Evolutionary conservation across 768 basidiomycete genomes (phyloP).

Genomic region (Tricholoma bakamatsutake): DNA sequence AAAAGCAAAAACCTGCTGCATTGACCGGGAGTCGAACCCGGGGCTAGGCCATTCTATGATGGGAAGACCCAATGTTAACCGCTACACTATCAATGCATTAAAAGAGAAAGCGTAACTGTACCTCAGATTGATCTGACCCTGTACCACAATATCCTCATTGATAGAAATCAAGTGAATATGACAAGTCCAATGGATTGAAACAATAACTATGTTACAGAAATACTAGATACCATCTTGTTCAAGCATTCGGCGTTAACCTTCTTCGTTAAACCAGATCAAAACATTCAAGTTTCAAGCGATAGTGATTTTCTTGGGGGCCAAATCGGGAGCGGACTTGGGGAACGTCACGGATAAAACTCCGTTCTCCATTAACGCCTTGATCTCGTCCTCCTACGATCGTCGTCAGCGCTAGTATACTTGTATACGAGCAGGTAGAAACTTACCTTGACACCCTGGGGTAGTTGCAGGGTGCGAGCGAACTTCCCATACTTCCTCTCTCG

Average conservation of each 20-base stretch:
- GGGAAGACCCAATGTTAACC: constrained; percentile 19
- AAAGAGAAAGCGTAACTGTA: too few relatives aligned
- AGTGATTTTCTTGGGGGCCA: neutral
- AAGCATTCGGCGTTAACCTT: neutral
- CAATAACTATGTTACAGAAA: too few relatives aligned
- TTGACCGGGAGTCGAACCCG: constrained; percentile 53
- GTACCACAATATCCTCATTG: too few relatives aligned
- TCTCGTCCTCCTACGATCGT: constrained; percentile 6
- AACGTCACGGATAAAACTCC: constrained; percentile 8
- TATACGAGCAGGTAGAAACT: neutral
- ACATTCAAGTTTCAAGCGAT: neutral
- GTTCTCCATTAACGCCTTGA: constrained; percentile 8
- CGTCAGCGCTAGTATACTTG: neutral
- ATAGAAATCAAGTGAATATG: too few relatives aligned
- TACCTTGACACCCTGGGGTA: constrained; percentile 45
- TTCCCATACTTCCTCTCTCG: constrained; percentile 42
- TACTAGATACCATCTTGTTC: too few relatives aligned
- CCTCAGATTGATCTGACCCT: too few relatives aligned
- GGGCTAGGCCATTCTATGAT: constrained; percentile 35
- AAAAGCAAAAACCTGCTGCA: constrained; percentile 23
- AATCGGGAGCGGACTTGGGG: constrained; percentile 6
- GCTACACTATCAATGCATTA: constrained; percentile 14
- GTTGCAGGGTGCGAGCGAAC: constrained; percentile 39
- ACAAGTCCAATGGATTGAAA: too few relatives aligned
- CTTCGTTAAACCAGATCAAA: neutral